phyloP scores from a whole-genome alignment of 208 protist genomes.

The Porcisia hertigi region DNA sequence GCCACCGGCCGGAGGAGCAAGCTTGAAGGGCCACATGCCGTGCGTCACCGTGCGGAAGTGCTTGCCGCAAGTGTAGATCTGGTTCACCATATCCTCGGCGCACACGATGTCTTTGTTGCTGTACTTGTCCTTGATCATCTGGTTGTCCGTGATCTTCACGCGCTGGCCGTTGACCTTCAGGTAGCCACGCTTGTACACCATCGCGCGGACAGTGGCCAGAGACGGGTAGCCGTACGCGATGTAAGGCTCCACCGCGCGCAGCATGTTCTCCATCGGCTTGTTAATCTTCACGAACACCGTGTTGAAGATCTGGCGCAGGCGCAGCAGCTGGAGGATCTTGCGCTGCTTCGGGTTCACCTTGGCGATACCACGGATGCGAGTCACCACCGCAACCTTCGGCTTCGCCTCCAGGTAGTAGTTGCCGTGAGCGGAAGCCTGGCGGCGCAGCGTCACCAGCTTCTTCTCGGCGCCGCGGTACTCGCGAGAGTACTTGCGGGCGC shows the following conservation, averaged over 20 bases:
- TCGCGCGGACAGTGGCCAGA: conserved; percentile 95
- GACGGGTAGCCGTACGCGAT: conserved; percentile 99
- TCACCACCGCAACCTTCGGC: conserved; percentile 99
- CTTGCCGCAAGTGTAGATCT: conserved; percentile 99
- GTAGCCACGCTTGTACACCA: conserved; percentile 99
- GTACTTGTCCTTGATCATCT: conserved; percentile 96
- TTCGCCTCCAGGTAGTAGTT: conserved; percentile 98
- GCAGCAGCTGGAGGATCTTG: conserved; percentile 99
- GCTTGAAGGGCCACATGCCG: conserved; percentile 99
- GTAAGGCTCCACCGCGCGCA: conserved; percentile 98
- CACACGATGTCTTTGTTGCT: conserved; percentile 96
- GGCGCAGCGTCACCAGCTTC: conserved; percentile 79
- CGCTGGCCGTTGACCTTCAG: conserved; percentile 98
- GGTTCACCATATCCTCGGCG: conserved; percentile 99
- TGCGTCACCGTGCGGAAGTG: conserved; percentile 98
- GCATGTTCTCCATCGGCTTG: conserved; percentile 99
- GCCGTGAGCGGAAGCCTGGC: conserved; percentile 90
- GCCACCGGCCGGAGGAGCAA: conserved; percentile 95
- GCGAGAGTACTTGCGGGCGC: conserved; percentile 93
- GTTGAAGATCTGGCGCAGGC: conserved; percentile 99
- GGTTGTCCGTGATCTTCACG: conserved; percentile 96
- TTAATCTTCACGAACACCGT: conserved; percentile 99
- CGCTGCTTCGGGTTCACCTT: conserved; percentile 96
- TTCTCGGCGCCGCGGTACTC: too few relatives aligned
- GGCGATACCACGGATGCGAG: conserved; percentile 99